A percentile compares a stretch with the other conserved stretches of the same genome.
phyloP scores from a whole-genome alignment of 805 yeast species.

The Metschnikowia chrysomelidarum region DNA sequence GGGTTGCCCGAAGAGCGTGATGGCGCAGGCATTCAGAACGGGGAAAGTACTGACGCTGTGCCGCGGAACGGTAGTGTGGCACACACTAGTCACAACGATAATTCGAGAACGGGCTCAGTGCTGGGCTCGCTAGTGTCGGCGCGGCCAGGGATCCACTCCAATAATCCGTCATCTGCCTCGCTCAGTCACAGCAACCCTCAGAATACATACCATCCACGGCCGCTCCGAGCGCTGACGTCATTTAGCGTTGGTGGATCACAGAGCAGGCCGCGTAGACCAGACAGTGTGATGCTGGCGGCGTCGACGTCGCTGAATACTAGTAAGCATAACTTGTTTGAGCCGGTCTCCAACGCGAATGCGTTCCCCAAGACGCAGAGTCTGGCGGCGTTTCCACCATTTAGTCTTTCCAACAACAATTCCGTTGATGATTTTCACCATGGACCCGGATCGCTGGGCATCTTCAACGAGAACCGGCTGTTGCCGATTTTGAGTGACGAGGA shows the following conservation, averaged over 20 bases:
- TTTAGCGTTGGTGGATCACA: constrained; percentile 22
- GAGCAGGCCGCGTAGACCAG: constrained; percentile 36
- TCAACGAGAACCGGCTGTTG: constrained; percentile 16
- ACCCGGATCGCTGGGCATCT: constrained; percentile 9
- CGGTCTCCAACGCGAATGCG: constrained; percentile 7
- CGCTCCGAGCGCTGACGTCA: constrained; percentile 8
- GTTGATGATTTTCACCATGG: constrained; percentile 16
- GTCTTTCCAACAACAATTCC: constrained; percentile 16
- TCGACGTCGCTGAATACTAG: constrained; percentile 34
- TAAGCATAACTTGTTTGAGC: constrained; percentile 16
- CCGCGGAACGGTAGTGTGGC: neutral
- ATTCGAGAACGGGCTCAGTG: neutral
- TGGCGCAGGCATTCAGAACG: too few species aligned
- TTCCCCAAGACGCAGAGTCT: constrained; percentile 16
- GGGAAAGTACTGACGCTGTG: too few species aligned
- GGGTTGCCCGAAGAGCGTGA: constrained; percentile 22
- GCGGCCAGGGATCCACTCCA: neutral
- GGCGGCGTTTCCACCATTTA: constrained; percentile 21
- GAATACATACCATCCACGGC: constrained; percentile 13
- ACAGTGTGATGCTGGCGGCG: constrained; percentile 39
- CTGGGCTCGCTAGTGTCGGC: neutral
- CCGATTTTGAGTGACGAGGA: constrained; percentile 20
- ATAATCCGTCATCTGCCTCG: constrained; percentile 8
- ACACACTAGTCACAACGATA: neutral
- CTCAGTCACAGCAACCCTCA: constrained; percentile 5